Evolutionary conservation across 352 stramenopile species (phyloP), one percentile per base, ranked within the genome.

Genomic region (Lagenidium sp.): DNA sequence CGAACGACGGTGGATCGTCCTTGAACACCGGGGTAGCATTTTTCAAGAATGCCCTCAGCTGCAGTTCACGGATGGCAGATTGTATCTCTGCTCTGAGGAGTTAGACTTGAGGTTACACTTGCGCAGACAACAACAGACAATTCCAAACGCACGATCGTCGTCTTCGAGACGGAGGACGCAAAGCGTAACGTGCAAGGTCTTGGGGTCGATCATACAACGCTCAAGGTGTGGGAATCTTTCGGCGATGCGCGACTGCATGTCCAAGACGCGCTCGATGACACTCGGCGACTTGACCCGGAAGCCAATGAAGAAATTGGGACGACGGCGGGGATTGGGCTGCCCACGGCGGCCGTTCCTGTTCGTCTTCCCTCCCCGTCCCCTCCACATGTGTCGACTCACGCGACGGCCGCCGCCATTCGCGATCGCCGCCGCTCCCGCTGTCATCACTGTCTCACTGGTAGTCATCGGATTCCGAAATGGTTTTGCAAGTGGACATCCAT

Each of bases 231-330:
- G 66, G 35, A 60, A 47, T 24, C 40, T 15, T 11, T 48, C 40
- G 4, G 41, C 36, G 18, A 79, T 65, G 21, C 49, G 50, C 31
- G 40, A 36, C 41, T 73, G 63, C 4, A 75, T 45, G 20, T 22
- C 2, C 29, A 55, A 38, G 3, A 73, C 48, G 16, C 46, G 19
- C 16, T 40, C 34, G 6, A 61, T 36, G 19, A 73, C 42, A 6
- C 26, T n/a, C 0, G 23, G n/a, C 2, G 51, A 50, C 4, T 35
- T 49, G 44, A 75, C 46, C 4, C 61, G 63, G 29, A 73, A 69
- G 3, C 51, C 60, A 0, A 79, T 57, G n/a, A 79, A 75, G 63
- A 68, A 72, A 31, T 72, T 73, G 47, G 65, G 65, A 12, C 40
- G 41, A 34, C 28, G 28, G 8, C 28, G 28, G n/a, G n/a, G n/a